These are phyloP conservation scores for Crithidia mellificae DNA, from an alignment of 208 protist genomes.

Conservation along the genomic window DNA sequence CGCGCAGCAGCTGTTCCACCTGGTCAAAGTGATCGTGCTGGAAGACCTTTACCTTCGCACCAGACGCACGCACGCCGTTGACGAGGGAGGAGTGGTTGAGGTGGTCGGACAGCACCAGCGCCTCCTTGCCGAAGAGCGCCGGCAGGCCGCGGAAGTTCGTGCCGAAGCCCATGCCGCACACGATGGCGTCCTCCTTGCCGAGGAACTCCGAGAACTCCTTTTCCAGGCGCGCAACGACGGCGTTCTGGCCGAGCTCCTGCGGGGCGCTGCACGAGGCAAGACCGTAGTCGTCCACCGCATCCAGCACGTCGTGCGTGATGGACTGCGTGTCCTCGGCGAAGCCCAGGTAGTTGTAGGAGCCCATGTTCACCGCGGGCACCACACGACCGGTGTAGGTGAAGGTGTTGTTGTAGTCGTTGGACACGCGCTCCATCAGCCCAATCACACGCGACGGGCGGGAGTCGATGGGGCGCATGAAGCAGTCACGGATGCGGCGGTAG, in stretches of 20 bases:
- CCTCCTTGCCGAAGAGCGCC: slow-evolving; percentile 94
- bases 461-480: slow-evolving; percentile 92
- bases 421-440: slow-evolving; percentile 91
- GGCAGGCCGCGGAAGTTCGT: slow-evolving; percentile 90
- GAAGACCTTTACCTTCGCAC: slow-evolving; percentile 92
- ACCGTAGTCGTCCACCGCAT: slow-evolving; percentile 83
- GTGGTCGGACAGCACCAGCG: slow-evolving; percentile 93
- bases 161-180: slow-evolving; percentile 94
- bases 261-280: slow-evolving; percentile 65
- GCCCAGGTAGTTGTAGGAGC: slow-evolving; percentile 99
- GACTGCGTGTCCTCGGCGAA: slow-evolving; percentile 94
- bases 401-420: slow-evolving; percentile 85
- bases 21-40: slow-evolving; percentile 93
- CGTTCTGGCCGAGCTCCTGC: slow-evolving; percentile 69
- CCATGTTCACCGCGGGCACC: slow-evolving; percentile 93
- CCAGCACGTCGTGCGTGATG: slow-evolving; percentile 82
- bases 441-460: slow-evolving; percentile 91
- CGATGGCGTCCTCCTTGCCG: slow-evolving; percentile 93
- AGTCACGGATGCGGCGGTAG: slow-evolving; percentile 92
- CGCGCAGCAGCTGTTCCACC: slow-evolving; percentile 91
- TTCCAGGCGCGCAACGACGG: slow-evolving; percentile 80
- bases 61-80: slow-evolving; percentile 91
- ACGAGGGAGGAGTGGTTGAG: slow-evolving; percentile 98
- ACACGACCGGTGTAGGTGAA: slow-evolving; percentile 86
- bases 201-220: slow-evolving; percentile 91